Percentiles rank a stretch among this genome's conserved stretches.
Conservation (phyloP, 192 early-diverging fungal genomes). For the Coemansia sp. region DNA sequence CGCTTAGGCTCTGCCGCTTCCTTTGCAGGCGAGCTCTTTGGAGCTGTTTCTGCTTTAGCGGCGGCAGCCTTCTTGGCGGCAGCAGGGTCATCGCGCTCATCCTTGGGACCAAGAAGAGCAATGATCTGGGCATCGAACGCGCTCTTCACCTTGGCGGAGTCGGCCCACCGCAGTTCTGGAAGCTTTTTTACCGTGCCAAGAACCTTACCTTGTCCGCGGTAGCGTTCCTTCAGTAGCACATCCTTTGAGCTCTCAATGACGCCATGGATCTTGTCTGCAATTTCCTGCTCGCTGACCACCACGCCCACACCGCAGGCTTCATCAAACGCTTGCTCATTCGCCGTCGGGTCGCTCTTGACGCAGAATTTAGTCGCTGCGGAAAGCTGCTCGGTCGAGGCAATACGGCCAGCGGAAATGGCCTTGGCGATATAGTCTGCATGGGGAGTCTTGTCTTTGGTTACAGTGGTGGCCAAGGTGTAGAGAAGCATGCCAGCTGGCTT, state of each 20-base stretch:
- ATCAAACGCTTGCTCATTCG: slow-evolving; percentile 77
- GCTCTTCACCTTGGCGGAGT: slow-evolving; percentile 82
- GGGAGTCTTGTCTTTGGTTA: slow-evolving; percentile 67
- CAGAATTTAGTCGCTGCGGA: slow-evolving; percentile 91
- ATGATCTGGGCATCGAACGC: slow-evolving; percentile 85
- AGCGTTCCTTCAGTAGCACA: slow-evolving; percentile 80
- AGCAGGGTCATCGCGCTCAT: slow-evolving; percentile 87
- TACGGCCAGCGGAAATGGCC: slow-evolving; percentile 70
- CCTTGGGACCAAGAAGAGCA: slow-evolving; percentile 94
- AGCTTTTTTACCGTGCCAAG: slow-evolving; percentile 73
- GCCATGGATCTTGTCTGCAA: slow-evolving; percentile 63
- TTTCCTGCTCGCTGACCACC: slow-evolving; percentile 76
- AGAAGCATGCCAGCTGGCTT: slow-evolving; percentile 80
- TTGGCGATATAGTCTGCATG: slow-evolving; percentile 83
- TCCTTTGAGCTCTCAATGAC: slow-evolving; percentile 72
- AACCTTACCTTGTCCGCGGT: slow-evolving; percentile 76
- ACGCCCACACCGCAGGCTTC: slow-evolving; percentile 93
- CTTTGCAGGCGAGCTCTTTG: slow-evolving; percentile 21
- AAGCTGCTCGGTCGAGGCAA: slow-evolving; percentile 85
- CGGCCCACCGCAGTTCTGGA: slow-evolving; percentile 85
- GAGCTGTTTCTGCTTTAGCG: slow-evolving; percentile 4
- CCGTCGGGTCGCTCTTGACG: slow-evolving; percentile 60
- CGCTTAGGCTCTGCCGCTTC: slow-evolving; percentile 18
- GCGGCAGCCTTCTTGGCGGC: slow-evolving; percentile 36
- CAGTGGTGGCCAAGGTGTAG: slow-evolving; percentile 87